phyloP scores from a whole-genome alignment of 441 rosid genomes.

The Melastoma candidum region DNA sequence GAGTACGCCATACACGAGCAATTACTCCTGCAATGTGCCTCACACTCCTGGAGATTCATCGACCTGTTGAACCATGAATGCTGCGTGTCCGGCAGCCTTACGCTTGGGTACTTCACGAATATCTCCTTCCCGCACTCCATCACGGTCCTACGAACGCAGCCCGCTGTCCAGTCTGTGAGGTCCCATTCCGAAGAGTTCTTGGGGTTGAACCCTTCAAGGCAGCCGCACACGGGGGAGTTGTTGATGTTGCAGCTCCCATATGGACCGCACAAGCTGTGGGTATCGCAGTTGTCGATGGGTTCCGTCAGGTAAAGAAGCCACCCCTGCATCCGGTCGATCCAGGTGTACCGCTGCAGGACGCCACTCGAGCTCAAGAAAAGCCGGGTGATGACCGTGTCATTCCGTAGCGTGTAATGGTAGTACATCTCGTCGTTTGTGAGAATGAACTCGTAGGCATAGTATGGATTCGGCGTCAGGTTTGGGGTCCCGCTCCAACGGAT shows the following conservation, averaged over 20 bases:
- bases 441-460: constrained; percentile 1
- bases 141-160: not conserved
- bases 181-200: not conserved
- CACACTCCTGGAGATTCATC: constrained; percentile 7
- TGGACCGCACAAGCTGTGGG: not conserved
- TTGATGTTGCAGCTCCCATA: not conserved
- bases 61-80: constrained; percentile 8
- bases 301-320: too few relatives aligned
- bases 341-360: constrained; percentile 1
- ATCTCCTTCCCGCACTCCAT: too few relatives aligned
- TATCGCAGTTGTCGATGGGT: not conserved
- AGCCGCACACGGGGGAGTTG: not conserved
- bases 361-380: not conserved
- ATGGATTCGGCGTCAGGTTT: not conserved
- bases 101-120: too few relatives aligned
- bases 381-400: not conserved
- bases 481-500: constrained; percentile 4
- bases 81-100: constrained; percentile 11
- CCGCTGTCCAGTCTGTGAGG: not conserved
- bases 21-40: constrained; percentile 12
- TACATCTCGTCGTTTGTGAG: not conserved
- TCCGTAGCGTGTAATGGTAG: constrained; percentile 5
- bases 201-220: not conserved
- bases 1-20: constrained; percentile 17
- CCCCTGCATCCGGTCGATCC: constrained; percentile 1